A percentile compares a stretch with the other conserved stretches of the same genome.
These are phyloP conservation scores for Singerocomus inundabilis DNA, from an alignment of 1,284 basidiomycete genomes.

Conservation along the genomic window DNA sequence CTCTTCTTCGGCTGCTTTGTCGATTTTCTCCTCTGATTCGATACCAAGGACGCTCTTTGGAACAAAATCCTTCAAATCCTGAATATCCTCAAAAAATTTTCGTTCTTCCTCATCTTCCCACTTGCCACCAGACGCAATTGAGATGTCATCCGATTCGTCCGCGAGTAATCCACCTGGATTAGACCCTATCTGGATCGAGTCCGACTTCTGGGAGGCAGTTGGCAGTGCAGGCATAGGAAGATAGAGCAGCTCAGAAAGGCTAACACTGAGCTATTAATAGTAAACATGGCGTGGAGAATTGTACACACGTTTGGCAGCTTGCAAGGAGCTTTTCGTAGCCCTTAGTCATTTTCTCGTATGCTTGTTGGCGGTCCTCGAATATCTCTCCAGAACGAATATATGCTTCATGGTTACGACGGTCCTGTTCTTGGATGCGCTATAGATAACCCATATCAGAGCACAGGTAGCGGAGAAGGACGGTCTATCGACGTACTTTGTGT, in stretches of 20 bases:
- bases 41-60: constrained; percentile 87
- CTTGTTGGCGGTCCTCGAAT: constrained; percentile 98
- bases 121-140: constrained; percentile 68
- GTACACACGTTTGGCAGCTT: constrained; percentile 77
- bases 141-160: constrained; percentile 56
- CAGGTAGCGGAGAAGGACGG: neutral
- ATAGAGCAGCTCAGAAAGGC: constrained; percentile 86
- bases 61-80: constrained; percentile 90
- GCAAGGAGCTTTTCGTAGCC: constrained; percentile 88
- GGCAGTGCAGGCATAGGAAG: constrained; percentile 81
- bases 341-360: constrained; percentile 97
- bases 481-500: constrained; percentile 65
- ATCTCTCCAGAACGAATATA: constrained; percentile 99
- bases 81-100: constrained; percentile 90
- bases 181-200: constrained; percentile 75
- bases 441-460: neutral
- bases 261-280: constrained; percentile 32
- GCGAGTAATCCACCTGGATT: constrained; percentile 41
- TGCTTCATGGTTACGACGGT: constrained; percentile 94
- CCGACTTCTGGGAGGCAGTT: constrained; percentile 72
- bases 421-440: constrained; percentile 93
- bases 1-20: constrained; percentile 45
- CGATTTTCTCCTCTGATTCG: constrained; percentile 51
- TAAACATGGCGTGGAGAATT: neutral
- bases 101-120: constrained; percentile 99